phyloP scores from a whole-genome alignment of 257 asterid species.

The Jacaranda copaia region DNA sequence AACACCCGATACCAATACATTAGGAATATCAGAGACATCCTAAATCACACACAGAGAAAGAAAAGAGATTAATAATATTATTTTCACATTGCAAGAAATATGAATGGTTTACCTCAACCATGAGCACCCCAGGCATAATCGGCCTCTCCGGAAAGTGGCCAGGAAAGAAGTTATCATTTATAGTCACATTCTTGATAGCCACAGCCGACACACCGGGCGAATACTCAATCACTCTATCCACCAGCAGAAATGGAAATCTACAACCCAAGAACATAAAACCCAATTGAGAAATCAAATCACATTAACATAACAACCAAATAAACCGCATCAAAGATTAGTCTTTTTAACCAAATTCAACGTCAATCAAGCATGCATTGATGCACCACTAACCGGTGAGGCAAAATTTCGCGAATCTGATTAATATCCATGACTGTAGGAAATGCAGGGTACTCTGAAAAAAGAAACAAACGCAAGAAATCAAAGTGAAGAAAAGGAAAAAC shows the following conservation, averaged over 20 bases:
- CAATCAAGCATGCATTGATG: neutral
- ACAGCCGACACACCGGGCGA: constrained; percentile 84
- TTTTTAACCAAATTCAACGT: neutral
- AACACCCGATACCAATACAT: neutral
- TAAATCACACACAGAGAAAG: neutral
- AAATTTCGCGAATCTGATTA: constrained; percentile 77
- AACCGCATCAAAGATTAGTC: neutral
- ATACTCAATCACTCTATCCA: constrained; percentile 86
- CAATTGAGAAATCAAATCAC: constrained; percentile 30
- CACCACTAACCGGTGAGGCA: constrained; percentile 77
- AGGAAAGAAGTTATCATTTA: constrained; percentile 78
- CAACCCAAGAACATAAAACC: constrained; percentile 2
- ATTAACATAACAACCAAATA: neutral
- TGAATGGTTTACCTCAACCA: constrained; percentile 67
- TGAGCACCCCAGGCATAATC: constrained; percentile 87
- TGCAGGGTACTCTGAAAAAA: constrained; percentile 64
- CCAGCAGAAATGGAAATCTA: constrained; percentile 76
- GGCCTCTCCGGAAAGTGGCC: constrained; percentile 92
- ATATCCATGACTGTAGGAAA: constrained; percentile 84
- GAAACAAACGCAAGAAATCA: neutral
- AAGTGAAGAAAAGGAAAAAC: neutral
- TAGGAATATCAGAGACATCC: neutral
- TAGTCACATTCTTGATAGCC: constrained; percentile 89
- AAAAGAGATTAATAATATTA: neutral
- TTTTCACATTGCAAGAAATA: neutral